These are phyloP conservation scores for Rachicladosporium sp. DNA, from an alignment of 2,329 filamentous ascomycete species.

Conservation along the genomic window DNA sequence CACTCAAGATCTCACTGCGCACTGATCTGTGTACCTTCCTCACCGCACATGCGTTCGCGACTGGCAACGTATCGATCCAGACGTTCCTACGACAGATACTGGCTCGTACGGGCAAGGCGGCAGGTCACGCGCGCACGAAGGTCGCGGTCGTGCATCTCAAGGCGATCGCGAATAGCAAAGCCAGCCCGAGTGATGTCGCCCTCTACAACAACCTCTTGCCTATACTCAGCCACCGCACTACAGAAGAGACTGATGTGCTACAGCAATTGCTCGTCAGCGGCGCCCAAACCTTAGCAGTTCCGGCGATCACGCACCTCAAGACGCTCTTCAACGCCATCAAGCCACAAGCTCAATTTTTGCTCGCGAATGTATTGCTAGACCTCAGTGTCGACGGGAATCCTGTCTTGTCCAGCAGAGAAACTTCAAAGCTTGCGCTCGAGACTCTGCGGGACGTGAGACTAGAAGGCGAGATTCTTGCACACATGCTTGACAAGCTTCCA, in stretches of 20 bases:
- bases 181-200: too few species aligned
- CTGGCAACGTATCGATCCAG: slow-evolving; percentile 59
- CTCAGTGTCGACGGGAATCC: slow-evolving; percentile 26
- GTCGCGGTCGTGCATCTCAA: slow-evolving; percentile 63
- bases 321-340: slow-evolving; percentile 64
- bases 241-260: slow-evolving; percentile 44
- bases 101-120: slow-evolving; percentile 58
- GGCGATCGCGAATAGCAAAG: slow-evolving; percentile 15
- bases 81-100: slow-evolving; percentile 58
- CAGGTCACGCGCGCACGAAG: slow-evolving; percentile 60
- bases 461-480: slow-evolving; percentile 57
- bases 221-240: slow-evolving; percentile 41
- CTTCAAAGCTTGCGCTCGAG: slow-evolving; percentile 44
- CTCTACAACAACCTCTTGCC: too few species aligned
- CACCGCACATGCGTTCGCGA: slow-evolving; percentile 56
- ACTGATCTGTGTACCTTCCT: slow-evolving; percentile 58
- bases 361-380: slow-evolving; percentile 52
- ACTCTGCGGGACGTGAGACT: slow-evolving; percentile 62
- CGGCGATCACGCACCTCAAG: slow-evolving; percentile 57
- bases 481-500: slow-evolving; percentile 63
- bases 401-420: slow-evolving; percentile 11
- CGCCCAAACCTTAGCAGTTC: slow-evolving; percentile 42
- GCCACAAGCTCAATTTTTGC: slow-evolving; percentile 44
- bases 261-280: slow-evolving; percentile 32
- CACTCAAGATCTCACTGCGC: slow-evolving; percentile 51